These are phyloP conservation scores for Neopestalotiopsis sp. DNA, from an alignment of 2,329 filamentous ascomycete species.

Conservation along the genomic window DNA sequence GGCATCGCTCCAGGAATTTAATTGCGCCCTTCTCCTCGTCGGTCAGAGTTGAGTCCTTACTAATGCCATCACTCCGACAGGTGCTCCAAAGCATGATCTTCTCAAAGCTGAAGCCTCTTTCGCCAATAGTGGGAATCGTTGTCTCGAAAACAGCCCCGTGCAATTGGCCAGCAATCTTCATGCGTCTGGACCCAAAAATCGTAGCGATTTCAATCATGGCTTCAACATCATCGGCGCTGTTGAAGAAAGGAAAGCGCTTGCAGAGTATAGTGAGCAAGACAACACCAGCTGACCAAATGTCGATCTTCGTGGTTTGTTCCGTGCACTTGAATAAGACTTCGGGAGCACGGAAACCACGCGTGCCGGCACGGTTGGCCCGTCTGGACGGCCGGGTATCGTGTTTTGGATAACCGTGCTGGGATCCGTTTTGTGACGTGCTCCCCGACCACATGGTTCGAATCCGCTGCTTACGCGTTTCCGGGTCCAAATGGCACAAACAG, in stretches of 20 bases:
- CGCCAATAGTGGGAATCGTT: conserved; percentile 87
- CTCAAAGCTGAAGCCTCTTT: conserved; percentile 84
- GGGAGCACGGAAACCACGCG: conserved; percentile 91
- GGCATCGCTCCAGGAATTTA: conserved; percentile 71
- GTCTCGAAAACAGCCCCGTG: conserved; percentile 94
- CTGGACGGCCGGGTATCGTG: conserved; percentile 86
- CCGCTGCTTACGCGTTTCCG: conserved; percentile 64
- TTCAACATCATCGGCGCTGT: conserved; percentile 96
- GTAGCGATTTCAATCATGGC: conserved; percentile 97
- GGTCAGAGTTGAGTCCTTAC: conserved; percentile 56
- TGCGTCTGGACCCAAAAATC: conserved; percentile 85
- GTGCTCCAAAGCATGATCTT: conserved; percentile 97
- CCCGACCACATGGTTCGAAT: conserved; percentile 60
- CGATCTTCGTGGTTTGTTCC: conserved; percentile 89
- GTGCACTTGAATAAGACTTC: conserved; percentile 98
- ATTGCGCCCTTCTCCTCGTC: conserved; percentile 75
- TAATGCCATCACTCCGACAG: conserved; percentile 69
- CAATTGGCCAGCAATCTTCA: conserved; percentile 81
- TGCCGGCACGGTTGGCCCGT: conserved; percentile 92
- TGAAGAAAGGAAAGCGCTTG: conserved; percentile 96
- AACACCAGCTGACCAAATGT: conserved; percentile 97
- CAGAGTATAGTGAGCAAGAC: conserved; percentile 94
- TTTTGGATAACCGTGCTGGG: conserved; percentile 79
- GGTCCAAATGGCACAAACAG: conserved; percentile 78
- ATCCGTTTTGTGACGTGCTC: conserved; percentile 53